Evolutionary conservation across 2,329 filamentous ascomycete genomes (phyloP), one percentile per base, ranked within the genome.

Genomic region (Endothia cerciana): DNA sequence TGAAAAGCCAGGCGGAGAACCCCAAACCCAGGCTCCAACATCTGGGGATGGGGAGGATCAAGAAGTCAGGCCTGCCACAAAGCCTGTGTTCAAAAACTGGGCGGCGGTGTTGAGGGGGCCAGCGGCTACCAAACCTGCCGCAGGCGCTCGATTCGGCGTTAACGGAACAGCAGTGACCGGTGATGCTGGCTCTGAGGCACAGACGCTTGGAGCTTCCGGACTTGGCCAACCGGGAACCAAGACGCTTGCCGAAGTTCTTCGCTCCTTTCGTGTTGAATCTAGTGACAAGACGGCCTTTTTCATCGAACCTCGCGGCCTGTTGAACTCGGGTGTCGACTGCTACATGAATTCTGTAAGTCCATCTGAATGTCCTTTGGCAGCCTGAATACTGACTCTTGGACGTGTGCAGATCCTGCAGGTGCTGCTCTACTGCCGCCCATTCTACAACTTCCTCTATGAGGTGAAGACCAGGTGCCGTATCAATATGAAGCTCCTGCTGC

Each of bases 281-380:
- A 83, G 84, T 45, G 81, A 86, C 40, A 92, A 90, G 72, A 59
- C 57, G 13, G 82, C 94, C 70, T 83, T 91, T 22, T 97, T 97
- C 74, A 84, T 99, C 60, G 93, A 98, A 79, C 95, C 95, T 60
- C 88, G 94, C 71, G 95, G 95, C 59, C 85, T 99, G 74, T 91
- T 97, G 71, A 99, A 99, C 79, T 96, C 94, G 49, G 95, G 95
- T 60, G 98, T 99, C 76, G 96, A 98, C 92, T 99, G 95, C 79
- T 99, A 99, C 80, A 98, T 99, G 95, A 99, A 98, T 82, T 97
- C 95, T 69, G 94, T 97, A 84, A 80, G 92, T 63, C n/a, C n/a
- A 17, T 1, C 13, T 25, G 11, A 11, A 38, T 7, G 2, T 19
- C 19, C 7, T 36, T 33, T 55, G 17, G 15, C 7, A 30, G 10